Evolutionary conservation across 106 monocot species (phyloP).

Genomic region (Dendrobium officinale): DNA sequence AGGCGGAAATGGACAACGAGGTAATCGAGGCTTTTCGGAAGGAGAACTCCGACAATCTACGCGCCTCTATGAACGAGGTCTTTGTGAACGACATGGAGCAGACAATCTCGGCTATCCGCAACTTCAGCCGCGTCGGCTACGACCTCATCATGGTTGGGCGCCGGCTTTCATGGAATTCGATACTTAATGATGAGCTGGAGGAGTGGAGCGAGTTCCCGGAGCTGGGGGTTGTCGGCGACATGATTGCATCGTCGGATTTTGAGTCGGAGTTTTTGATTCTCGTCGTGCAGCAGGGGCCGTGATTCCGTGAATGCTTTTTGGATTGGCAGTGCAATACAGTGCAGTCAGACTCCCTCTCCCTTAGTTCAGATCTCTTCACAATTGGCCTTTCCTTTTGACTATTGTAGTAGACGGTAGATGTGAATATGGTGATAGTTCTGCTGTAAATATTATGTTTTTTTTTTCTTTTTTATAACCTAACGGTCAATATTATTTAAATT

Average conservation of each 20-base stretch:
- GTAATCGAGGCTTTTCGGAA: conserved; percentile 12
- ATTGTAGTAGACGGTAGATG: too few species aligned
- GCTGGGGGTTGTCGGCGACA: conserved; percentile 19
- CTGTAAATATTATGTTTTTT: too few species aligned
- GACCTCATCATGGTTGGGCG: conserved; percentile 44
- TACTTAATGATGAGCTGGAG: conserved; percentile 9
- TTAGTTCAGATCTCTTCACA: too few species aligned
- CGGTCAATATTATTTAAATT: too few species aligned
- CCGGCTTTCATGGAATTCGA: conserved; percentile 9
- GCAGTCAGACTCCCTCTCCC: too few species aligned
- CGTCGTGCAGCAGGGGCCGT: conserved; percentile 18
- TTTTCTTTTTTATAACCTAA: too few species aligned
- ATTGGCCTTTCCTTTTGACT: too few species aligned
- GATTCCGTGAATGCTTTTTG: not conserved
- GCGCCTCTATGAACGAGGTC: conserved; percentile 21
- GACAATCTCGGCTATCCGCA: conserved; percentile 18
- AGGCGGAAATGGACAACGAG: conserved; percentile 9
- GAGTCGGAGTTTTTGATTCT: conserved; percentile 8
- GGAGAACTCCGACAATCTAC: conserved; percentile 13
- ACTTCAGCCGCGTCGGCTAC: conserved; percentile 38
- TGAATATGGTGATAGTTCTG: too few species aligned
- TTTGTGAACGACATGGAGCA: conserved; percentile 34
- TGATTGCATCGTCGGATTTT: conserved; percentile 12
- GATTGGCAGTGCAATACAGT: not conserved
- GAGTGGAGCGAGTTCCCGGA: conserved; percentile 25